Conservation (phyloP, 169 alveolate genomes). For the Perkinsus olseni region DNA sequence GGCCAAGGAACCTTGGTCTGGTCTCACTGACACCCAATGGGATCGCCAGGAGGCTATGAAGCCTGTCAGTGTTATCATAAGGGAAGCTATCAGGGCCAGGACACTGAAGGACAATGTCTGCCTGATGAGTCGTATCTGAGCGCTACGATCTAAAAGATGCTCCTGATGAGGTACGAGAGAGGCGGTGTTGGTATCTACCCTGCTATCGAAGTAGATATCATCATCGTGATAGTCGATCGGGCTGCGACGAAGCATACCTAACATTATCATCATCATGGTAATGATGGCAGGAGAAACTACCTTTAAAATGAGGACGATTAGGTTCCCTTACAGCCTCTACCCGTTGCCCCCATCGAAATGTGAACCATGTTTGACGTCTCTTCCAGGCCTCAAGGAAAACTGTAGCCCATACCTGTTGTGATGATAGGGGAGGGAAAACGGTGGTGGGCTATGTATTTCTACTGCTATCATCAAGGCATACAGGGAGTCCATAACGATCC, state of each 20-base stretch:
- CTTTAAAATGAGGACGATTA: background rate
- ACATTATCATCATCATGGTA: background rate
- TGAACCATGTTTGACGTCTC: background rate
- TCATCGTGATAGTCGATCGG: background rate
- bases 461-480: background rate
- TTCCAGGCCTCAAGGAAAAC: background rate
- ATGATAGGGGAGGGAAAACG: background rate
- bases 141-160: background rate
- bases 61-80: background rate
- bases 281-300: background rate
- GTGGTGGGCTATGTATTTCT: no score
- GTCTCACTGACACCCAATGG: background rate
- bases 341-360: background rate
- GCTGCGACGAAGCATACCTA: background rate
- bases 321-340: background rate
- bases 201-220: background rate
- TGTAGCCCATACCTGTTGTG: background rate
- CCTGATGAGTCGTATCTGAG: background rate
- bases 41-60: background rate
- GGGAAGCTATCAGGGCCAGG: background rate
- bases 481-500: background rate
- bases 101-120: background rate
- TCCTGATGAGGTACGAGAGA: background rate
- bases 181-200: background rate
- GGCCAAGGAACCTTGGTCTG: background rate